Base-by-base conservation (phyloP, 352 stramenopile species). In the Saprolegnia diclina region DNA sequence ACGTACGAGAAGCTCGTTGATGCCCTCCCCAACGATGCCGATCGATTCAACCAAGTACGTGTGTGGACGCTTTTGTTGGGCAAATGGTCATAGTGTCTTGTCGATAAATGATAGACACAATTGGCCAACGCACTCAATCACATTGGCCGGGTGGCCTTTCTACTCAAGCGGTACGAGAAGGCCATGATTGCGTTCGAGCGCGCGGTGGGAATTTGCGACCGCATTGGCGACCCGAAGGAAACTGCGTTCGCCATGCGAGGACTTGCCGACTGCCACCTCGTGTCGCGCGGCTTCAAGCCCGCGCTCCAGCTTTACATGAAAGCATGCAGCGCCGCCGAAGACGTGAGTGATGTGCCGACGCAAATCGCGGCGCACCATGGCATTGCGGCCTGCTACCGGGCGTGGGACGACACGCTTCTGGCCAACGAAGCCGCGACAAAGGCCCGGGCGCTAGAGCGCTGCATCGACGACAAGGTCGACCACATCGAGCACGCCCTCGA, bases 401-500 rank as follows among this genome's bases (percentile, higher is more conserved):
- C 81, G 5, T 67, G 91, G 10, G 76, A 91, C n/a, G 57, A 61
- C 1, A 57, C 72, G 4, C 88, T 85, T 63, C 22, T 63, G 6
- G 82, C 74, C 22, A 71, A 89, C 3, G 78, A 88, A 52, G 78
- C 91, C 67, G 65, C 50, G 32, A 79, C 89, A 45, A 84, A 83
- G 16, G 85, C 80, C 42, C 11, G 13, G 13, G 42, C 42, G 42
- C 42, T 48, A 3, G 42, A n/a, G 3, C 42, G 42, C 42, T 3
- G 11, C 11, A 14, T 48, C 1, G 13, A 14, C 13, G 42, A 48
- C 11, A 48, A 48, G 42, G 42, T 48, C 0, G 79, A 93, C 11
- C 78, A 85, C 16, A 87, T 93, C 26, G 82, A 88, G 65, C 88
- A 89, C 71, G 76, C 73, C 0, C 59, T 93, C 0, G 45, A 78